Conservation (phyloP, 2,329 filamentous ascomycete genomes). For the Tolypocladium pustulatum region DNA sequence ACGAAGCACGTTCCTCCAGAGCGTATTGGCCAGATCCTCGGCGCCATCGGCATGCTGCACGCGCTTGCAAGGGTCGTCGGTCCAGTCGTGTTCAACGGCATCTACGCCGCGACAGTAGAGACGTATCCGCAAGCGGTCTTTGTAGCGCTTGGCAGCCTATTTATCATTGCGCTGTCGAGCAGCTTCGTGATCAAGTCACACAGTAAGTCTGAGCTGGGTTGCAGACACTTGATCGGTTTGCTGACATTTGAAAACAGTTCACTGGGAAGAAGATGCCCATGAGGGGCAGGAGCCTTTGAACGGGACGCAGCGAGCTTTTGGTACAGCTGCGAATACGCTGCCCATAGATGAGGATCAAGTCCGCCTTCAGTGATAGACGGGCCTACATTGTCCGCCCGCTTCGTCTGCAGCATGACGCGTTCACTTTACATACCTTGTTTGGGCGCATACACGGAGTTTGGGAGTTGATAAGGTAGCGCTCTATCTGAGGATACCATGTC, state of each 20-base stretch:
- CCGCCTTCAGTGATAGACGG: slow-evolving; percentile 10
- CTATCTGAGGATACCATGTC: not conserved
- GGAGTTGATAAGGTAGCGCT: not conserved
- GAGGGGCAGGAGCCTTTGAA: slow-evolving; percentile 15
- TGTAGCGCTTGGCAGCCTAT: slow-evolving; percentile 58
- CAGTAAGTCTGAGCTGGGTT: slow-evolving; percentile 42
- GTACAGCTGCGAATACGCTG: slow-evolving; percentile 5
- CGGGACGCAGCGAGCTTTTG: slow-evolving; percentile 4
- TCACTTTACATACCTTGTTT: not conserved
- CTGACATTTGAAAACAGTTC: slow-evolving; percentile 12
- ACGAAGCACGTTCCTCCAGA: slow-evolving; percentile 87
- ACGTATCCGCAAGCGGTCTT: slow-evolving; percentile 76
- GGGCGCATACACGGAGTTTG: not conserved
- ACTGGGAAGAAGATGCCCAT: slow-evolving; percentile 18
- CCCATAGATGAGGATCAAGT: slow-evolving; percentile 17
- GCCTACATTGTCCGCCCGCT: not conserved
- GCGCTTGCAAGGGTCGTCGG: slow-evolving; percentile 68
- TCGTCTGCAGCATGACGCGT: not conserved
- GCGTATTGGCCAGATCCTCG: slow-evolving; percentile 75
- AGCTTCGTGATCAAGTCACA: slow-evolving; percentile 64
- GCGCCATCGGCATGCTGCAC: slow-evolving; percentile 78
- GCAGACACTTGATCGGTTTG: not conserved
- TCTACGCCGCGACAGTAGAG: slow-evolving; percentile 74
- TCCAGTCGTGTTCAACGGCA: slow-evolving; percentile 73
- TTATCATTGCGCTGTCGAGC: slow-evolving; percentile 52